Evolutionary conservation across 345 rosid genomes (phyloP), one percentile per base, ranked within the genome.

Genomic region (Lepidium didymum): DNA sequence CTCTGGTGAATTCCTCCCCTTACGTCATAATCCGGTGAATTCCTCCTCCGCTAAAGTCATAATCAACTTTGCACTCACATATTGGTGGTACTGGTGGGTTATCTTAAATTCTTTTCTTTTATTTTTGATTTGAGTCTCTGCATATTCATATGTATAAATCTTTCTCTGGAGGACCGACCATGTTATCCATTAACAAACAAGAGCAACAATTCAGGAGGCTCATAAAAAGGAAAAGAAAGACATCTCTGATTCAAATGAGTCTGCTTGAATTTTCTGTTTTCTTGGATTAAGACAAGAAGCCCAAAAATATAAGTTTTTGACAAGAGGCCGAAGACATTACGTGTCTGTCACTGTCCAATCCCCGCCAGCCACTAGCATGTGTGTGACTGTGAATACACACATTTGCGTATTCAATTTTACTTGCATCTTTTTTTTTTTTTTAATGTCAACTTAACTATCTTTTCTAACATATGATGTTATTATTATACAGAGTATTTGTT

Each of bases 291-390:
- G 43, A 51, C 11, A 50, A 35, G 74, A 46, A 46, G 4, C 57
- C 53, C 42, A 62, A 69, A 62, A 19, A 23, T 65, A 43, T 72
- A 49, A 73, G 66, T 56, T 64, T 50, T 64, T 45, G 65, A 64
- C 53, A 72, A 64, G 71, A 47, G 14, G 45, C 66, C 76, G 47
- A 63, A 64, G 46, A 58, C 55, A 65, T 56, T 65, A 73, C 77
- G 67, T 65, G 67, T 47, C 72, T 65, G 67, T 65, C 67, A 49
- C 62, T 73, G 34, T 73, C 72, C 35, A 50, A 9, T 8, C 61
- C 72, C 59, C 59, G 59, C 41, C 59, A 47, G 56, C 65, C 58
- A 56, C 50, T 54, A n/a, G 49, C 63, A 51, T 13, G 6, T 60
- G 51, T 69, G 14, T 54, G 10, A 12, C 33, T 29, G 33, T 29